A percentile compares a stretch with the other conserved stretches of the same genome.
These are phyloP conservation scores for Naganishia albida DNA, from an alignment of 1,284 basidiomycete species.

Conservation along the genomic window DNA sequence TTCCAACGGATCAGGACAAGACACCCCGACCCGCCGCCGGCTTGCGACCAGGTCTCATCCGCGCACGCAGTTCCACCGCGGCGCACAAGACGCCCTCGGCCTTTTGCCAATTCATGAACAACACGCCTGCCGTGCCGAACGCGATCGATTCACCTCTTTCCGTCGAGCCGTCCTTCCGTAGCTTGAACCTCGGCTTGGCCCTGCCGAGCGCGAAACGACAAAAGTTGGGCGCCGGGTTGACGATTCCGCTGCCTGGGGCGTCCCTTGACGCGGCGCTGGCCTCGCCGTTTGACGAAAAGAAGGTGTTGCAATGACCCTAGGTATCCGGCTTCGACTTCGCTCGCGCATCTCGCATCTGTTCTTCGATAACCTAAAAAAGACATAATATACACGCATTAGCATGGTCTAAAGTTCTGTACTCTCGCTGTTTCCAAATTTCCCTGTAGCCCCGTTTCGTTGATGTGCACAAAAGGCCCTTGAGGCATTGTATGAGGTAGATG, in stretches of 20 bases:
- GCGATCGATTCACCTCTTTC: background rate
- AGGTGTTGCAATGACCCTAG: background rate
- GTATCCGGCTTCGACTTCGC: constrained; percentile 15
- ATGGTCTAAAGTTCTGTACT: background rate
- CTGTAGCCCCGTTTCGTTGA: background rate
- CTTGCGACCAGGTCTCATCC: constrained; percentile 15
- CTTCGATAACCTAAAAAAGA: background rate
- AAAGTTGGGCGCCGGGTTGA: constrained; percentile 7
- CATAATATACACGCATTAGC: constrained; percentile 20
- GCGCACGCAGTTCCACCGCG: constrained; percentile 21
- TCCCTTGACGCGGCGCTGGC: constrained; percentile 1
- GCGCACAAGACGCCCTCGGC: constrained; percentile 16
- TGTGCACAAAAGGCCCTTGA: background rate
- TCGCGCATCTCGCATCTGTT: background rate
- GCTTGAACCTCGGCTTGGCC: background rate
- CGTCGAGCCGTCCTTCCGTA: background rate
- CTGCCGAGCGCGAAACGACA: constrained; percentile 17
- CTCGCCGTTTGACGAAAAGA: constrained; percentile 22
- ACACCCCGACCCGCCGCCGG: background rate
- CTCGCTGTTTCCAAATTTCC: background rate
- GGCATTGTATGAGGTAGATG: background rate
- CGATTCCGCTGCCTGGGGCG: constrained; percentile 4
- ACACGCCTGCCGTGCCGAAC: background rate
- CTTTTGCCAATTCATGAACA: constrained; percentile 27
- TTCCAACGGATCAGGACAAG: background rate